phyloP scores from a whole-genome alignment of 2,329 filamentous ascomycete species.

The Diaporthe citriasiana region DNA sequence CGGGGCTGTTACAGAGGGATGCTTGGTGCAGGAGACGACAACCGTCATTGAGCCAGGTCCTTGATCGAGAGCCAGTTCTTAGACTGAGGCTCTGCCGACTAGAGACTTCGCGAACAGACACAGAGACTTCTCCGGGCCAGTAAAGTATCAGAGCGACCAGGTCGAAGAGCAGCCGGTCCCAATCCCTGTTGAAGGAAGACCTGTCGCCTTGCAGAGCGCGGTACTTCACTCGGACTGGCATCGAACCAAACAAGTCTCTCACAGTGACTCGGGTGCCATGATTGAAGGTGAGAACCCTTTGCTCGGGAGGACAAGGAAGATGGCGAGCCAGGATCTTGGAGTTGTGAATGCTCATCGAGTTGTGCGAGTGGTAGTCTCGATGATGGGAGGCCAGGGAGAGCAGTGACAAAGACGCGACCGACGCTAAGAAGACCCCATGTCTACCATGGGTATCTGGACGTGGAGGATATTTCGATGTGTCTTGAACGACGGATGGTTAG shows the following conservation, averaged over 20 bases:
- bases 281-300: slow-evolving; percentile 66
- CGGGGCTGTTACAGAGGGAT: slow-evolving; percentile 68
- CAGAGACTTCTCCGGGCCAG: slow-evolving; percentile 69
- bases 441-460: slow-evolving; percentile 70
- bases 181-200: slow-evolving; percentile 70
- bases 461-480: slow-evolving; percentile 80
- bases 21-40: slow-evolving; percentile 74
- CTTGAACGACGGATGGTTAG: slow-evolving; percentile 57
- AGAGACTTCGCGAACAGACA: slow-evolving; percentile 70
- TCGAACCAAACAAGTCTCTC: slow-evolving; percentile 86
- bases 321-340: slow-evolving; percentile 75
- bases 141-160: slow-evolving; percentile 78
- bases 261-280: slow-evolving; percentile 85
- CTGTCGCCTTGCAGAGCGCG: slow-evolving; percentile 69
- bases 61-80: slow-evolving; percentile 30
- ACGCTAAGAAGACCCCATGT: slow-evolving; percentile 82
- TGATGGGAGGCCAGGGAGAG: slow-evolving; percentile 83
- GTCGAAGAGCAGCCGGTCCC: slow-evolving; percentile 72
- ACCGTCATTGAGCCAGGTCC: slow-evolving; percentile 28
- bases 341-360: slow-evolving; percentile 78
- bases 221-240: slow-evolving; percentile 92
- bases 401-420: slow-evolving; percentile 81
- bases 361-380: slow-evolving; percentile 69
- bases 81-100: slow-evolving; percentile 56
- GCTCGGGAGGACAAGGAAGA: slow-evolving; percentile 70